Percentiles rank a stretch among this genome's conserved stretches.
Evolutionary conservation across 192 early-diverging fungal species (phyloP).

Genomic region (Chytriomyces hyalinus): DNA sequence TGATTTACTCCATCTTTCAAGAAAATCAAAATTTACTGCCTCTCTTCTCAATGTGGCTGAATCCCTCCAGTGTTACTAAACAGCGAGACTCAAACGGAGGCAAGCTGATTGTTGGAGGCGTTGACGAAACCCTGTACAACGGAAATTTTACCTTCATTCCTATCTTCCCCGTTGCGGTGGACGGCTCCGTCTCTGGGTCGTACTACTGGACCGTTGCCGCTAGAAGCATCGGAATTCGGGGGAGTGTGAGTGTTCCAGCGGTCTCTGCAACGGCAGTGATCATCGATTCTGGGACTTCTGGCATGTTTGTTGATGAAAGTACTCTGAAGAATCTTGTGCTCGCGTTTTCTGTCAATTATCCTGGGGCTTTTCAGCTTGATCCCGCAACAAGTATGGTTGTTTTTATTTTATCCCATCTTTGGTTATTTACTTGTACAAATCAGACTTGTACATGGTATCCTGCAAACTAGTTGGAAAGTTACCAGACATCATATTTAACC

Average conservation of each 20-base stretch:
- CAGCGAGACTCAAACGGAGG: background rate
- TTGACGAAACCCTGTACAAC: conserved; percentile 15
- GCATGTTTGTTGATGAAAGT: background rate
- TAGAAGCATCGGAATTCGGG: background rate
- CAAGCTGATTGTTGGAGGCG: conserved; percentile 16
- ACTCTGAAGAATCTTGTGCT: background rate
- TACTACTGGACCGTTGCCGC: conserved; percentile 8
- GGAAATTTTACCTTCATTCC: conserved; percentile 32
- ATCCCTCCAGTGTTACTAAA: conserved; percentile 8
- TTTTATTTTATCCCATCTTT: too few species aligned
- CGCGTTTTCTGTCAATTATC: background rate
- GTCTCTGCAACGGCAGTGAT: background rate
- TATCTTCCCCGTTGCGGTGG: background rate
- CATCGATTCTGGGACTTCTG: background rate
- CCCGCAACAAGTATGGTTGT: background rate
- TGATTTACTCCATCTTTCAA: background rate
- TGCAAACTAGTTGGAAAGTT: background rate
- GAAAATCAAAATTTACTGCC: background rate
- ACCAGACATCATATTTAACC: background rate
- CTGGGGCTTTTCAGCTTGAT: background rate
- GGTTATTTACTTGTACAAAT: background rate
- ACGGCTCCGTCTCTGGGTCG: background rate
- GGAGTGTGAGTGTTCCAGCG: background rate
- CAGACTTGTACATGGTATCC: background rate
- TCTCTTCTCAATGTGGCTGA: conserved; percentile 24